Evolutionary conservation across 345 rosid genomes (phyloP), one percentile per base, ranked within the genome.

Genomic region (Salix dunnii): DNA sequence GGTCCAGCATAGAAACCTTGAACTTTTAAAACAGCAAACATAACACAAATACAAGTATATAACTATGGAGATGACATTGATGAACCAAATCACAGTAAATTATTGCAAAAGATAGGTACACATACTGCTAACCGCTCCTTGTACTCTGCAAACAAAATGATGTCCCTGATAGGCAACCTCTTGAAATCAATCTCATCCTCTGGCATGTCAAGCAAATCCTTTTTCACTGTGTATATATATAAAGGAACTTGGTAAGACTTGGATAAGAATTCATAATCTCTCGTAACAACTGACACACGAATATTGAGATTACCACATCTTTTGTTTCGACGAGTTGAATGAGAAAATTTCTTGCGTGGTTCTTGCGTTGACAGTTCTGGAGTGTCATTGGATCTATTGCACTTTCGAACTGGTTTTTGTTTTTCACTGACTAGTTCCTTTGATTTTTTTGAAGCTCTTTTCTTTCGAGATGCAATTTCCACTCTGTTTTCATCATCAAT

Each of bases 191-290:
- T 83, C 40, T 91, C 96, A 4, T 90, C 86, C 81, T 93, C 97
- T 0, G 97, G 97, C 33, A 85, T 87, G 73, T 88, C 82, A 82
- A 93, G 92, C 83, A 96, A 87, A 63, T 80, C 84, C 75, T 89
- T 82, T 25, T 87, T 87, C 89, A 88, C 94, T 89, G 80, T 30
- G 67, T 74, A 23, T 5, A 33, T 33, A 77, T 68, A 67, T 31
- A 80, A 76, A 27, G 38, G 18, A 67, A 60, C 38, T 38, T 31
- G 58, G 67, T 36, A 23, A 67, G 48, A 77, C 38, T 49, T 20
- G 70, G 46, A 77, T 2, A 71, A 70, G 9, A 16, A 75, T 72
- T 67, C 28, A 75, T 71, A 51, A 14, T 49, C 14, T 63, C 36
- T n/a, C 70, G 73, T 18, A 58, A 67, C n/a, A 20, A 5, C 63